A percentile compares a stretch with the other conserved stretches of the same genome.
These are phyloP conservation scores for Trichoderma endophyticum DNA, from an alignment of 2,329 filamentous ascomycete species.

Conservation along the genomic window DNA sequence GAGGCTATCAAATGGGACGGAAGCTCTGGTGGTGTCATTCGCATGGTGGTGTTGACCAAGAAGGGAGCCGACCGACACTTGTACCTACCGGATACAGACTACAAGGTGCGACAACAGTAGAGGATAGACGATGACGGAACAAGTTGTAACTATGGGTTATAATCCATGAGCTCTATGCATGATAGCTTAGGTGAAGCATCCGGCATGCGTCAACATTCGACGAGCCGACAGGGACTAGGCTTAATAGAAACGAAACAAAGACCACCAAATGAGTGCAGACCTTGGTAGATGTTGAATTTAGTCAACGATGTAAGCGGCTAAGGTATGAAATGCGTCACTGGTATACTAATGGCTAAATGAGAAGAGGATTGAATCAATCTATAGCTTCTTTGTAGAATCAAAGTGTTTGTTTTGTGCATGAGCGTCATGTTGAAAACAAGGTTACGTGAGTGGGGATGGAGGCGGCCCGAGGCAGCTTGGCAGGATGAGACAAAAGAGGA, in stretches of 20 bases:
- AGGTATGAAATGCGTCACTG: background rate
- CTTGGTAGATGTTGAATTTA: background rate
- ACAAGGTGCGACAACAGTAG: slow-evolving; percentile 68
- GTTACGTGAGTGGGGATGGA: background rate
- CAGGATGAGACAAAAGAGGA: background rate
- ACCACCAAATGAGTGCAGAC: background rate
- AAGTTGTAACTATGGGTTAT: background rate
- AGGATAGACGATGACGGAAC: slow-evolving; percentile 20
- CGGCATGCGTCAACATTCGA: background rate
- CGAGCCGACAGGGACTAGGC: background rate
- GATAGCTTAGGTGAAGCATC: background rate
- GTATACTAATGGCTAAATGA: background rate
- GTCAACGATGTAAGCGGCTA: background rate
- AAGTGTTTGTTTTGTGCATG: background rate
- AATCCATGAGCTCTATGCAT: background rate
- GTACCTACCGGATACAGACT: slow-evolving; percentile 90
- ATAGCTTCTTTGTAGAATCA: background rate
- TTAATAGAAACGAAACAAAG: background rate
- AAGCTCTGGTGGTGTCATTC: slow-evolving; percentile 95
- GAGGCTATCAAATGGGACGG: slow-evolving; percentile 99
- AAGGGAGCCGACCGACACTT: slow-evolving; percentile 88
- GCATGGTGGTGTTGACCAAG: slow-evolving; percentile 92
- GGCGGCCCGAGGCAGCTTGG: background rate
- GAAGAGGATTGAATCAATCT: background rate
- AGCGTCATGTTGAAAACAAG: background rate